Conservation (phyloP, 306 rosid species). For the Quercus wislizeni region DNA sequence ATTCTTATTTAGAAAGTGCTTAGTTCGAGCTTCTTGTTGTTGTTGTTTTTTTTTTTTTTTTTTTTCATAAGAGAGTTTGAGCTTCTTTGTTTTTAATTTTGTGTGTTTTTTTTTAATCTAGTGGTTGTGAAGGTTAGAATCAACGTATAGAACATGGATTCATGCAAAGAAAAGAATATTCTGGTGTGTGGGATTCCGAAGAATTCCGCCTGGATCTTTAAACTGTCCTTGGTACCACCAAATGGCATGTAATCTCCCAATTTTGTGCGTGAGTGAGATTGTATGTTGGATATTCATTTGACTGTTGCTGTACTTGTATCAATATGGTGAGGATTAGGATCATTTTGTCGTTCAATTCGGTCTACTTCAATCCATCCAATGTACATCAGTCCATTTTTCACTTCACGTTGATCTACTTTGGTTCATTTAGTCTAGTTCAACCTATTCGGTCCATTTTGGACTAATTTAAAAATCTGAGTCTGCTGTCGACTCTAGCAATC, state of each 20-base stretch:
- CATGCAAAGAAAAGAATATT: conserved; percentile 51
- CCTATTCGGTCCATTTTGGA: too few species aligned
- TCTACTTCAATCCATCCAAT: too few species aligned
- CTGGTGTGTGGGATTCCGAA: conserved; percentile 54
- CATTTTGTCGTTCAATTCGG: too few species aligned
- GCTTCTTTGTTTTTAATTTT: conserved; percentile 17
- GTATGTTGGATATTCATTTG: not conserved
- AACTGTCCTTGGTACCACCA: conserved; percentile 86
- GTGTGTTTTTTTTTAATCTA: not conserved
- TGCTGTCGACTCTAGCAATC: too few species aligned
- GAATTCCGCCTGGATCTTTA: conserved; percentile 74
- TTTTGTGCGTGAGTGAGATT: not conserved
- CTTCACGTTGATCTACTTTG: too few species aligned
- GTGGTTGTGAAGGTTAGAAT: conserved; percentile 72
- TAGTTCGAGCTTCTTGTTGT: not conserved
- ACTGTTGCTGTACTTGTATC: not conserved
- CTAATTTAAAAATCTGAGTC: too few species aligned
- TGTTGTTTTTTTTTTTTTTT: too few species aligned
- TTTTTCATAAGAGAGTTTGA: too few species aligned
- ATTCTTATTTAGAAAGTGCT: not conserved
- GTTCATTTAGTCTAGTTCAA: too few species aligned
- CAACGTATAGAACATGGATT: conserved; percentile 71
- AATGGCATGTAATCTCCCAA: conserved; percentile 75
- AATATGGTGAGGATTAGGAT: not conserved
- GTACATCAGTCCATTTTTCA: too few species aligned